Percentiles rank a stretch among this genome's conserved stretches.
phyloP scores from a whole-genome alignment of 2,329 filamentous ascomycete species.

The Aureobasidium sp. region DNA sequence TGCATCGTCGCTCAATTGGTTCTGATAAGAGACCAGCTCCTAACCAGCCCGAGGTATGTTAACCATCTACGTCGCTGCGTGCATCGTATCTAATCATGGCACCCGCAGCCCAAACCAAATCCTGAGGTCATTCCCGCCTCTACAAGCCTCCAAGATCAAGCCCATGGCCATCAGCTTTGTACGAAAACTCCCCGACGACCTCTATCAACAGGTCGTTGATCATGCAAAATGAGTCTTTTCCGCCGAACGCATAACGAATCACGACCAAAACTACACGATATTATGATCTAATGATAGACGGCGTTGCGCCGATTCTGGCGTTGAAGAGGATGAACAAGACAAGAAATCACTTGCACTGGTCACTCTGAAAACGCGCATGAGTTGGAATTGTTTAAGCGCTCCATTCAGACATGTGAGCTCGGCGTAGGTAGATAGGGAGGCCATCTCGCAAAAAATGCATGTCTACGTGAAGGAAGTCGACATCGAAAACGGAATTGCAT shows the following conservation, averaged over 20 bases:
- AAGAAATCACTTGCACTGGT: neutral
- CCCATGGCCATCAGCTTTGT: conserved; percentile 73
- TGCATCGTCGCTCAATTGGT: conserved; percentile 95
- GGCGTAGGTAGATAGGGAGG: neutral
- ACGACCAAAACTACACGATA: neutral
- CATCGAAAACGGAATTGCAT: neutral
- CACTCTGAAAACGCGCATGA: neutral
- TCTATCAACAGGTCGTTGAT: conserved; percentile 81
- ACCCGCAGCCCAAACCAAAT: conserved; percentile 74
- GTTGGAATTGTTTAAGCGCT: neutral
- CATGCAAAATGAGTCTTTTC: conserved; percentile 61
- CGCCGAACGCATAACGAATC: neutral
- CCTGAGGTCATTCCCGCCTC: conserved; percentile 73
- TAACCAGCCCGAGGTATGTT: conserved; percentile 69
- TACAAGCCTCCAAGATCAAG: conserved; percentile 78
- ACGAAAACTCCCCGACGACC: conserved; percentile 78
- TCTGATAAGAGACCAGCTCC: conserved; percentile 72
- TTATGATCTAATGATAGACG: neutral
- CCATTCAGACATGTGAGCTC: neutral
- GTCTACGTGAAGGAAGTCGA: too few species aligned
- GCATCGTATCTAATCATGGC: conserved; percentile 15
- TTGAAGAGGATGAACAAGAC: too few species aligned
- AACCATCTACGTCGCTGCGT: conserved; percentile 17
- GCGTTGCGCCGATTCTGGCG: too few species aligned
- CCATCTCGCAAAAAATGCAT: neutral